Evolutionary conservation across 75 land plant genomes (phyloP).

Genomic region (Pinus taeda): DNA sequence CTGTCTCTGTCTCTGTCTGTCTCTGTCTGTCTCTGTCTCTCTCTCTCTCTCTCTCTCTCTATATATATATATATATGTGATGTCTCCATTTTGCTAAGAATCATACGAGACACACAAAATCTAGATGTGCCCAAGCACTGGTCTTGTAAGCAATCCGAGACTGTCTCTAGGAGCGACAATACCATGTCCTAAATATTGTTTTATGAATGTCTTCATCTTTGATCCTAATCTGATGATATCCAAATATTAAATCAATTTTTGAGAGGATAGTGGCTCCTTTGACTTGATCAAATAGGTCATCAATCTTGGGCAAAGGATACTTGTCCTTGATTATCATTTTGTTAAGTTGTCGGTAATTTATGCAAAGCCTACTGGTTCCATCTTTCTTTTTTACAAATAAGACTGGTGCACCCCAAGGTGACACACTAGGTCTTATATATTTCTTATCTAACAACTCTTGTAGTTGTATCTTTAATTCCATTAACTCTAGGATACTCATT

Average conservation of each 20-base stretch:
- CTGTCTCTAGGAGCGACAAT: no score
- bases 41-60: no score
- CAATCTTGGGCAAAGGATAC: conserved; percentile 7
- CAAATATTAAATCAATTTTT: conserved; percentile 1
- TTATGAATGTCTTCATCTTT: conserved; percentile 4
- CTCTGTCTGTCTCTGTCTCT: no score
- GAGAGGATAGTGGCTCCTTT: neutral
- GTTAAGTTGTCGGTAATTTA: conserved; percentile 2
- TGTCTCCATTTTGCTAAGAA: no score
- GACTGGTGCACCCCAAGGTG: conserved; percentile 10
- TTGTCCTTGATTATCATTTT: conserved; percentile 1
- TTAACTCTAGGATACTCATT: no score
- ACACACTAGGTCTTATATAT: conserved; percentile 14
- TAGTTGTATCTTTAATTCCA: no score
- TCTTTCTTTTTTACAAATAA: conserved; percentile 15
- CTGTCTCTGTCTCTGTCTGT: no score
- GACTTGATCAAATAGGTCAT: conserved; percentile 15
- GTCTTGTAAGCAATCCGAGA: no score
- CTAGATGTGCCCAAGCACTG: no score
- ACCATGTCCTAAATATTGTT: neutral
- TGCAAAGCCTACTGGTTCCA: conserved; percentile 6
- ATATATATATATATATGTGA: no score
- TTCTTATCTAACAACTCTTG: neutral
- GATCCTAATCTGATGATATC: conserved; percentile 11
- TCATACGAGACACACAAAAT: no score